Evolutionary conservation across 2,329 filamentous ascomycete genomes (phyloP).

Genomic region (Trichoderma oligosporum): DNA sequence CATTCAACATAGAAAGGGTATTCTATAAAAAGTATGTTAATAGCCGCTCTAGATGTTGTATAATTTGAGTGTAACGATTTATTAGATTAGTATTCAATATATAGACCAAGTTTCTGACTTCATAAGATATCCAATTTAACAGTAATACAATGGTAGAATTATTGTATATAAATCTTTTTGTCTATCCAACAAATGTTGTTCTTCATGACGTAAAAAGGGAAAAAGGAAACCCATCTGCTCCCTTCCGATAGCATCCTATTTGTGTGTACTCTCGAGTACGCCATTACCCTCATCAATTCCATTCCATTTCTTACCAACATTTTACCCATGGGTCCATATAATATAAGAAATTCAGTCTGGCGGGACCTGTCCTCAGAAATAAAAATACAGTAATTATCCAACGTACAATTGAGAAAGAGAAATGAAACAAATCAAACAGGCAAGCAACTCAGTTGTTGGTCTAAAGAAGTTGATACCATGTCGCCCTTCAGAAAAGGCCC

Average conservation of each 20-base stretch:
- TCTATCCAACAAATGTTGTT: background rate
- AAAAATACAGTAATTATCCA: background rate
- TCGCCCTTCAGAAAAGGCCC: background rate
- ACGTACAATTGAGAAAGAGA: background rate
- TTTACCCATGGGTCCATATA: too few species aligned
- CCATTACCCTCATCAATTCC: conserved; percentile 4
- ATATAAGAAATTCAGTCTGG: conserved; percentile 14
- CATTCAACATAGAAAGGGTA: too few species aligned
- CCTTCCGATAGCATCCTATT: background rate
- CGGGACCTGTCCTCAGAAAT: background rate
- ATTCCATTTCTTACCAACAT: background rate
- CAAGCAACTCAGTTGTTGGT: background rate
- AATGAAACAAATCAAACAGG: background rate
- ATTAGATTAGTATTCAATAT: too few species aligned
- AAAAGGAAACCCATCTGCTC: background rate
- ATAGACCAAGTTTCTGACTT: too few species aligned
- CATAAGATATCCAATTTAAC: background rate
- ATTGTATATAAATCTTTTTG: conserved; percentile 8
- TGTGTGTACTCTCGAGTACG: background rate
- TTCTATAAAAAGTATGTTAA: too few species aligned
- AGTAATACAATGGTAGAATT: background rate
- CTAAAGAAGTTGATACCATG: conserved; percentile 1
- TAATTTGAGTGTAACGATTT: too few species aligned
- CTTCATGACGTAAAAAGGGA: background rate
- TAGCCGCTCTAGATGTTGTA: too few species aligned